Conservation (phyloP, 495 filamentous ascomycete genomes). For the Aspergillus indologenus region DNA sequence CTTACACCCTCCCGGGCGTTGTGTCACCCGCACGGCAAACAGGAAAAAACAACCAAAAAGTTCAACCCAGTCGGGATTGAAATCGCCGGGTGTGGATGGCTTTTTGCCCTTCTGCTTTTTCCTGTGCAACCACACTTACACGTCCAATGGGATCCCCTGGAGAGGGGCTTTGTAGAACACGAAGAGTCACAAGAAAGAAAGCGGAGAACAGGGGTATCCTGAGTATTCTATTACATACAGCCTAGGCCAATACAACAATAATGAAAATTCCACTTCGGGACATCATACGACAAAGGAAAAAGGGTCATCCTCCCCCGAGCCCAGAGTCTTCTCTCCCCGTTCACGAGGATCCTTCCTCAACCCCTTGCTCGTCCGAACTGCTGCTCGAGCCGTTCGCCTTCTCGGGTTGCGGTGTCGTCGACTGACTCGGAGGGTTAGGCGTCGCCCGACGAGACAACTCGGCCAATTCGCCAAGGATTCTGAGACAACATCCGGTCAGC, state of each 20-base stretch:
- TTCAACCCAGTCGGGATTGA: not conserved
- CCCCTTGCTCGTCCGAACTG: conserved; percentile 18
- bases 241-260: conserved; percentile 28
- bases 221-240: conserved; percentile 42
- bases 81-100: not conserved
- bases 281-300: conserved; percentile 20
- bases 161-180: not conserved
- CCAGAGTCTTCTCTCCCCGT: conserved; percentile 22
- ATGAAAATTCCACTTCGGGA: conserved; percentile 9
- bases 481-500: conserved; percentile 16
- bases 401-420: conserved; percentile 35
- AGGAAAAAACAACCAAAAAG: not conserved
- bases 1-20: not conserved
- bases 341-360: conserved; percentile 10
- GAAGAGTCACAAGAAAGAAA: not conserved
- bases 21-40: not conserved
- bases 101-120: not conserved
- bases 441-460: conserved; percentile 37
- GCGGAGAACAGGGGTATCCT: conserved; percentile 36
- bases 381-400: conserved; percentile 17
- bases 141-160: conserved; percentile 3
- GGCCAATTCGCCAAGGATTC: conserved; percentile 43
- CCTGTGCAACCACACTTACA: not conserved
- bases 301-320: conserved; percentile 14
- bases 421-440: conserved; percentile 31